phyloP scores from a whole-genome alignment of 208 protist species.

The Trypanosoma platydactyli region DNA sequence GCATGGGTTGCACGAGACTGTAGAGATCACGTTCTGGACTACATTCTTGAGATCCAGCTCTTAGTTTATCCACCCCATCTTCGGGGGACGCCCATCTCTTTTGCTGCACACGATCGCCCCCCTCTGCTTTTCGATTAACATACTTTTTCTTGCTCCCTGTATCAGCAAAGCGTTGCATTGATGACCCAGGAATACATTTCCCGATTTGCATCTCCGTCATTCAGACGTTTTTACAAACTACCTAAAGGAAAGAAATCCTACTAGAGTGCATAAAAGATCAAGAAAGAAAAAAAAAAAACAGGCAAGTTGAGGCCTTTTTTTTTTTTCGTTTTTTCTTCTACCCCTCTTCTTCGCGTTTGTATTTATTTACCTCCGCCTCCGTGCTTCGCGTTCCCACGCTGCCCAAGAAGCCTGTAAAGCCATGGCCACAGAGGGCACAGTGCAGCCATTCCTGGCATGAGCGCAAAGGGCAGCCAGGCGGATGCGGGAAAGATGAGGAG shows the following conservation, averaged over 20 bases:
- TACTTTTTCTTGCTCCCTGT: no score
- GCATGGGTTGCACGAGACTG: neutral
- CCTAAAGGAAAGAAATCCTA: conserved; percentile 1
- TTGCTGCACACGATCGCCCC: no score
- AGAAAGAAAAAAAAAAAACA: conserved; percentile 14
- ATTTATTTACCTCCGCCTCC: no score
- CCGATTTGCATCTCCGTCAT: conserved; percentile 12
- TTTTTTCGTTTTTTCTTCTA: neutral
- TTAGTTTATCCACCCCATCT: neutral
- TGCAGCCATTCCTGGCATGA: no score
- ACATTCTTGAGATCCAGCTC: neutral
- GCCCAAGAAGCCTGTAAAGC: no score
- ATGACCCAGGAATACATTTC: neutral
- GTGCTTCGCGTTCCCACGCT: no score
- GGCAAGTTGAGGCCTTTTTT: neutral
- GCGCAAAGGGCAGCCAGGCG: no score
- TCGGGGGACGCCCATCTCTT: neutral
- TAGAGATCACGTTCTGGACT: neutral
- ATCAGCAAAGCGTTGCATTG: no score
- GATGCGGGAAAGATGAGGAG: no score
- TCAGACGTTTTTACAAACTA: neutral
- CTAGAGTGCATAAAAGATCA: conserved; percentile 5
- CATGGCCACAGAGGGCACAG: no score
- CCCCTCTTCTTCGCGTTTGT: neutral
- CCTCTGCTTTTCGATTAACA: no score